Conservation (phyloP, 768 basidiomycete species). For the Pseudohyphozyma bogoriensis region DNA sequence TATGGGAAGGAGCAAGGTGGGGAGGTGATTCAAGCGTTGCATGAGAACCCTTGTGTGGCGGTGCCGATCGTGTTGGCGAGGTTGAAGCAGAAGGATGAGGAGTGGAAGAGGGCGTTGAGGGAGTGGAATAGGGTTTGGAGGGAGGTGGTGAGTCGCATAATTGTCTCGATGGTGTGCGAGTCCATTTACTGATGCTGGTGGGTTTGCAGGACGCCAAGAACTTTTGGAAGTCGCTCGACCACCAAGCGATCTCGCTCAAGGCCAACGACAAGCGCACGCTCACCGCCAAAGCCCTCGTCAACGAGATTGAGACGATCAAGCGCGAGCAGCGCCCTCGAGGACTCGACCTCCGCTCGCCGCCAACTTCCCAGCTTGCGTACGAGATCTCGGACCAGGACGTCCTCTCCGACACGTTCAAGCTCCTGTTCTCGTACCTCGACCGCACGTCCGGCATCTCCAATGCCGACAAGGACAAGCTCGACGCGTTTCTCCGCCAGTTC, state of each 20-base stretch:
- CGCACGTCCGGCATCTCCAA: conserved; percentile 53
- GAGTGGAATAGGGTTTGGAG: conserved; percentile 97
- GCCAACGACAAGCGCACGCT: conserved; percentile 88
- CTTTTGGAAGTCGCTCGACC: conserved; percentile 94
- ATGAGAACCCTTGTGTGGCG: conserved; percentile 80
- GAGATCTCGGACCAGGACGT: conserved; percentile 65
- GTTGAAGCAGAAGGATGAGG: conserved; percentile 87
- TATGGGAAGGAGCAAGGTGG: conserved; percentile 69
- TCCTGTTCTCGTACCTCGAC: conserved; percentile 84
- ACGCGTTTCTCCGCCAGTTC: conserved; percentile 73
- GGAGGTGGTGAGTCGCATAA: conserved; percentile 54
- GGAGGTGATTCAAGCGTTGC: conserved; percentile 74
- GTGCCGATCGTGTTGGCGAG: conserved; percentile 83
- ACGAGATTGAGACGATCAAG: conserved; percentile 62
- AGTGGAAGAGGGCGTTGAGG: conserved; percentile 86
- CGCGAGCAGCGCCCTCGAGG: conserved; percentile 51
- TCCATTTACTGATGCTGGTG: background rate
- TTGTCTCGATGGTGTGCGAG: too few relatives aligned
- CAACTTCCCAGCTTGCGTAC: conserved; percentile 67
- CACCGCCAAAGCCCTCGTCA: conserved; percentile 70
- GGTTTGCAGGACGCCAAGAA: conserved; percentile 64
- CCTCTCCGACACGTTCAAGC: conserved; percentile 69
- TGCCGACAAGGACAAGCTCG: conserved; percentile 69
- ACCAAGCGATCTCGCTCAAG: conserved; percentile 91
- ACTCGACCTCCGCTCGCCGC: conserved; percentile 37